These are phyloP conservation scores for Solanum hybrid DNA, from an alignment of 305 asterid genomes.

Conservation along the genomic window DNA sequence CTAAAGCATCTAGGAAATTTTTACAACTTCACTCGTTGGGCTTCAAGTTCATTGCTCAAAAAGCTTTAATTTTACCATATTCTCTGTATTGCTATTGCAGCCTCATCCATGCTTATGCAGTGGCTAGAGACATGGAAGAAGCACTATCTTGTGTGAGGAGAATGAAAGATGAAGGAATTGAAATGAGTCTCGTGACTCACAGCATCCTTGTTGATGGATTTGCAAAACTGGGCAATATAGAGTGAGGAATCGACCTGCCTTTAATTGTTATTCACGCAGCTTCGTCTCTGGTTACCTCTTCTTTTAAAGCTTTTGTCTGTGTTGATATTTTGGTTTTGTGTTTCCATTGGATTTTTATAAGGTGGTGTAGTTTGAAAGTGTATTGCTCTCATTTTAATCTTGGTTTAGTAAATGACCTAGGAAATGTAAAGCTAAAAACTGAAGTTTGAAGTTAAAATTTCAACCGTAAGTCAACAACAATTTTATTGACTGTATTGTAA, in stretches of 20 bases:
- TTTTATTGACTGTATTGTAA: not conserved
- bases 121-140: conserved; percentile 97
- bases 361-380: not conserved
- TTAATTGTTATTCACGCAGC: not conserved
- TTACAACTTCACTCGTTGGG: not conserved
- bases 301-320: not conserved
- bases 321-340: not conserved
- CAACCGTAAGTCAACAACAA: not conserved
- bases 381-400: not conserved
- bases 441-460: not conserved
- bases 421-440: not conserved
- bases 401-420: not conserved
- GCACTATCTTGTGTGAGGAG: conserved; percentile 82
- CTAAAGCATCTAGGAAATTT: not conserved
- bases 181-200: conserved; percentile 88
- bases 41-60: not conserved
- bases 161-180: conserved; percentile 83
- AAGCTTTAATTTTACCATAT: not conserved
- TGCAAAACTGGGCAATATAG: conserved; percentile 57
- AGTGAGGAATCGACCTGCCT: conserved; percentile 41
- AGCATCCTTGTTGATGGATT: conserved; percentile 86
- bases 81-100: conserved; percentile 44
- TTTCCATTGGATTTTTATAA: not conserved
- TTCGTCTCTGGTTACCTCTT: not conserved
- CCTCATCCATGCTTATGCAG: conserved; percentile 90